These are phyloP conservation scores for Phytophthora europaea DNA, from an alignment of 352 stramenopile species.

Conservation along the genomic window DNA sequence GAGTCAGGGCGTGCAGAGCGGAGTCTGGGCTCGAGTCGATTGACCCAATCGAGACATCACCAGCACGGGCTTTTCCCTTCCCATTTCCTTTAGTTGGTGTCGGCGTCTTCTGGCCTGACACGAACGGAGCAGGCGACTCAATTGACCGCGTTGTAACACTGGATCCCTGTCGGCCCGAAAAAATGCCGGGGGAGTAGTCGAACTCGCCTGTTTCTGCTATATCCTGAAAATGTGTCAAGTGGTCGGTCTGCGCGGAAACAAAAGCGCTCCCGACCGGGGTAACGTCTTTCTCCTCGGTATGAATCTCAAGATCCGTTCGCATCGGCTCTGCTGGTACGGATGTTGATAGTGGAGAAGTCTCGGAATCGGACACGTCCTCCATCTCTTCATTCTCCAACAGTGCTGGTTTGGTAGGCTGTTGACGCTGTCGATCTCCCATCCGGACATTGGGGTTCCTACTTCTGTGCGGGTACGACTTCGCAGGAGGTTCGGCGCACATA, in stretches of 20 bases:
- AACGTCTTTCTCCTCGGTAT: constrained; percentile 17
- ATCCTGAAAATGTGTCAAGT: constrained; percentile 39
- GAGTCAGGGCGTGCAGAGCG: constrained; percentile 41
- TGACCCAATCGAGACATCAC: constrained; percentile 46
- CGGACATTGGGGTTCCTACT: constrained; percentile 43
- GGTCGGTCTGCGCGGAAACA: constrained; percentile 24
- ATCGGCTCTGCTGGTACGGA: constrained; percentile 11
- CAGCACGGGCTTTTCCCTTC: constrained; percentile 23
- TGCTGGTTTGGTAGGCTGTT: constrained; percentile 17
- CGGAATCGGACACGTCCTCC: constrained; percentile 45
- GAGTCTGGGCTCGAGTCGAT: constrained; percentile 63
- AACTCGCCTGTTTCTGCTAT: constrained; percentile 30
- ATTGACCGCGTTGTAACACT: constrained; percentile 37
- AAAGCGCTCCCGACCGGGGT: constrained; percentile 26
- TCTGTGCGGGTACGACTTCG: constrained; percentile 43
- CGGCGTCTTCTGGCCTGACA: constrained; percentile 25
- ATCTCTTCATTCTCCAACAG: constrained; percentile 52
- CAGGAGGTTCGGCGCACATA: constrained; percentile 69
- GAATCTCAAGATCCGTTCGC: constrained; percentile 10
- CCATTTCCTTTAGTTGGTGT: constrained; percentile 24
- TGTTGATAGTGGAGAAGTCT: constrained; percentile 7
- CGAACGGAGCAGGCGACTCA: constrained; percentile 11
- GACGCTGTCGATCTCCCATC: constrained; percentile 42
- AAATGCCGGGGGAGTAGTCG: constrained; percentile 77
- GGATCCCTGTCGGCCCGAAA: constrained; percentile 64